These are phyloP conservation scores for Amylocarpus encephaloides DNA, from an alignment of 2,329 filamentous ascomycete genomes.

Conservation along the genomic window DNA sequence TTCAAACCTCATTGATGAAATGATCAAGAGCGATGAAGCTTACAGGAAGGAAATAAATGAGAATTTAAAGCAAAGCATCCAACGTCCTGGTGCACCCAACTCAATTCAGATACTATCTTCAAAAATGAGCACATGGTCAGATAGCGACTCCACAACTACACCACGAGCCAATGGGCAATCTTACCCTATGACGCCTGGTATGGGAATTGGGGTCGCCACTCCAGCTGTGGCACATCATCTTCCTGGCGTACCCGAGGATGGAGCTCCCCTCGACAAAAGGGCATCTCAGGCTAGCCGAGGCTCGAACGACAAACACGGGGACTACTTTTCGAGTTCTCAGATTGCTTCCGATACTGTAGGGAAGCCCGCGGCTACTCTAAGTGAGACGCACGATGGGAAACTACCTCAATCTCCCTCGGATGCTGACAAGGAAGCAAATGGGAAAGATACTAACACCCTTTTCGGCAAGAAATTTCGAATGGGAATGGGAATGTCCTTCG, in stretches of 20 bases:
- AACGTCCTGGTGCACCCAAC: slow-evolving; percentile 50
- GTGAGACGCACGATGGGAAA: slow-evolving; percentile 37
- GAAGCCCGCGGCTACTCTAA: slow-evolving; percentile 41
- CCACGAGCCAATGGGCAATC: slow-evolving; percentile 60
- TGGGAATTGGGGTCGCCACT: slow-evolving; percentile 73
- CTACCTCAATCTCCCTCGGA: slow-evolving; percentile 47
- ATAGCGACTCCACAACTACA: slow-evolving; percentile 44
- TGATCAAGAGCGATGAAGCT: slow-evolving; percentile 72
- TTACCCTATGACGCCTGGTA: slow-evolving; percentile 62
- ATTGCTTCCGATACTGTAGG: slow-evolving; percentile 43
- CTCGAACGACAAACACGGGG: slow-evolving; percentile 56
- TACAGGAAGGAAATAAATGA: slow-evolving; percentile 66
- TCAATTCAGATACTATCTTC: slow-evolving; percentile 52
- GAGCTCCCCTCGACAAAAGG: slow-evolving; percentile 47
- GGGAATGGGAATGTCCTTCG: slow-evolving; percentile 60
- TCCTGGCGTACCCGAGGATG: slow-evolving; percentile 44
- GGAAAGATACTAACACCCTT: slow-evolving; percentile 54
- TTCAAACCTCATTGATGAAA: slow-evolving; percentile 79
- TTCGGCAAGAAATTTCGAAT: slow-evolving; percentile 79
- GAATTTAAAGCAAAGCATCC: slow-evolving; percentile 51
- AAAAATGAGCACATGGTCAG: slow-evolving; percentile 32
- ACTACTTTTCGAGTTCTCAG: slow-evolving; percentile 68
- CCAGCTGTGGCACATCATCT: slow-evolving; percentile 42
- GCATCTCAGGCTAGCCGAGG: slow-evolving; percentile 50
- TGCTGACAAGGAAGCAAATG: slow-evolving; percentile 52